Evolutionary conservation across 495 filamentous ascomycete species (phyloP).

Genomic region (Talaromyces stipitatus): DNA sequence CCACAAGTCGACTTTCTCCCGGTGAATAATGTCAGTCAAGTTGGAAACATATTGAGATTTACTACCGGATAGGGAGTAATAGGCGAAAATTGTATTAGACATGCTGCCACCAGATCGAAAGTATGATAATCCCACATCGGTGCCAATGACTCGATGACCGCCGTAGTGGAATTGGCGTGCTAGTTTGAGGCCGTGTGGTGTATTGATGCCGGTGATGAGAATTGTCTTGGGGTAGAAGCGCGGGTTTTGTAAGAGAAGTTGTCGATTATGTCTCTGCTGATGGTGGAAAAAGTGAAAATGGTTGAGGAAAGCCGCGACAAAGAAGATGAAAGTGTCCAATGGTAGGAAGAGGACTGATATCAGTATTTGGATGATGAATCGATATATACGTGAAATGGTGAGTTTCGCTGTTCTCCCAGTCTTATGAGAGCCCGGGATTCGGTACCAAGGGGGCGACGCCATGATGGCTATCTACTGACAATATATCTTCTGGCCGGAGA

Average conservation of each 20-base stretch:
- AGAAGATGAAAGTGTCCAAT: constrained; percentile 41
- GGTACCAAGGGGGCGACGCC: not conserved
- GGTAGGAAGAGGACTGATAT: constrained; percentile 48
- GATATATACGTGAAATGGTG: not conserved
- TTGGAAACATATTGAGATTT: constrained; percentile 37
- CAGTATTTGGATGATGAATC: constrained; percentile 29
- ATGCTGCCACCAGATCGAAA: constrained; percentile 31
- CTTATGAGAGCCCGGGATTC: not conserved
- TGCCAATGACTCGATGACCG: constrained; percentile 66
- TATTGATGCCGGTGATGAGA: constrained; percentile 65
- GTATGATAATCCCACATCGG: constrained; percentile 53
- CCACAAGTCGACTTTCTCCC: constrained; percentile 64
- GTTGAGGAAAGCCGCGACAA: constrained; percentile 25
- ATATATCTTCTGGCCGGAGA: not conserved
- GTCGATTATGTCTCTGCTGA: constrained; percentile 13
- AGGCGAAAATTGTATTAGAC: constrained; percentile 38
- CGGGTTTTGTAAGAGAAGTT: constrained; percentile 24
- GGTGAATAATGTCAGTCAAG: constrained; percentile 48
- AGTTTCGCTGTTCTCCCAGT: not conserved
- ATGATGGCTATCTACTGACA: not conserved
- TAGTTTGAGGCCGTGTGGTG: constrained; percentile 56
- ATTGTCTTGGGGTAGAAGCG: constrained; percentile 50
- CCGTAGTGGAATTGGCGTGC: constrained; percentile 59
- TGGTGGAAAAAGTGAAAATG: constrained; percentile 14
- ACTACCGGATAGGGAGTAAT: constrained; percentile 40